phyloP scores from a whole-genome alignment of 345 rosid genomes.

The Melastoma malabathricum region DNA sequence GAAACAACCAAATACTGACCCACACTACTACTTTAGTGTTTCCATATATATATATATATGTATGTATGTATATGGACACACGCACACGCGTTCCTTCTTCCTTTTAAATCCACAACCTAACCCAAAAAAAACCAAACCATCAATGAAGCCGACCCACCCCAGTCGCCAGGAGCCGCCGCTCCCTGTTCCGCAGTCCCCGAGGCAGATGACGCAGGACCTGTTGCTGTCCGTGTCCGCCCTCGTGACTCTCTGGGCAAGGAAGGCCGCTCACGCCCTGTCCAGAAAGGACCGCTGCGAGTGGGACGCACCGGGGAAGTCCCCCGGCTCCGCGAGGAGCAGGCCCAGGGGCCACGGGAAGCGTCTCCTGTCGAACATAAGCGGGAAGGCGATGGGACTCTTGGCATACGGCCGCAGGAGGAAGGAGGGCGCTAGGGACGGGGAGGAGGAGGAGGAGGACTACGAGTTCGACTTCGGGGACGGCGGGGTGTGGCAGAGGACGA shows the following conservation, averaged over 20 bases:
- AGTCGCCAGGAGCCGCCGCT: conserved; percentile 3
- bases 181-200: conserved; percentile 6
- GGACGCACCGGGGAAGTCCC: neutral
- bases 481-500: conserved; percentile 80
- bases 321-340: neutral
- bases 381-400: conserved; percentile 36
- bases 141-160: conserved; percentile 7
- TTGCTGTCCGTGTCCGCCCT: conserved; percentile 30
- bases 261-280: conserved; percentile 31
- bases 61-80: too few species aligned
- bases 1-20: too few species aligned
- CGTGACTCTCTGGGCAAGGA: conserved; percentile 41
- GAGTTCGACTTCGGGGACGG: conserved; percentile 48
- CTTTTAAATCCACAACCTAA: too few species aligned
- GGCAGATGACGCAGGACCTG: conserved; percentile 23
- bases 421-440: neutral
- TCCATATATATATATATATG: too few species aligned
- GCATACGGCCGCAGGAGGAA: conserved; percentile 25
- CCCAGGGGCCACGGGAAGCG: conserved; percentile 23
- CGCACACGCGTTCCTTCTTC: too few species aligned
- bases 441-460: conserved; percentile 9
- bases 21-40: too few species aligned
- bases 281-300: conserved; percentile 12
- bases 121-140: too few species aligned
- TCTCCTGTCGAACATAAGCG: conserved; percentile 36